Conservation (phyloP, 1,284 basidiomycete genomes). For the Leccinum solheimii region DNA sequence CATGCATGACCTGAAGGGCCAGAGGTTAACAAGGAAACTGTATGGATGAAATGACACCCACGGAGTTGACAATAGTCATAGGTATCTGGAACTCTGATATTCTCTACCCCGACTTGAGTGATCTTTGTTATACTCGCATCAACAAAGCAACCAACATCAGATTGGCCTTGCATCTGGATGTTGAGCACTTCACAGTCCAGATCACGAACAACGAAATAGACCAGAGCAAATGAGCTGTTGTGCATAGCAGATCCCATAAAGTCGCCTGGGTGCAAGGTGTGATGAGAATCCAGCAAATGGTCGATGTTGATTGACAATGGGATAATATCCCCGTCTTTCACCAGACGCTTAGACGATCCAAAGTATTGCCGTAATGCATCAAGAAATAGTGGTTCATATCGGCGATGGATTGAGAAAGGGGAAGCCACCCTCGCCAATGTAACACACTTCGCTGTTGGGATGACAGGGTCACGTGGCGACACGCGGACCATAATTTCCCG, state of each 20-base stretch:
- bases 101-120: constrained; percentile 77
- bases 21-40: constrained; percentile 7
- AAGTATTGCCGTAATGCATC: constrained; percentile 73
- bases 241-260: constrained; percentile 1
- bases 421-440: constrained; percentile 86
- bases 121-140: constrained; percentile 75
- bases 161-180: constrained; percentile 36
- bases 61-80: constrained; percentile 55
- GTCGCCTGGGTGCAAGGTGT: constrained; percentile 8
- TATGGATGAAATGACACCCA: constrained; percentile 29
- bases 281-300: constrained; percentile 30
- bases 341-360: constrained; percentile 54
- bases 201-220: constrained; percentile 81
- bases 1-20: constrained; percentile 11
- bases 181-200: constrained; percentile 63
- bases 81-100: constrained; percentile 64
- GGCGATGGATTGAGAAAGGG: constrained; percentile 71
- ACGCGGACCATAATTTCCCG: constrained; percentile 36
- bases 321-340: constrained; percentile 83
- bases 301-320: constrained; percentile 69
- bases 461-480: constrained; percentile 41
- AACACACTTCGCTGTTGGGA: constrained; percentile 74
- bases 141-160: constrained; percentile 83
- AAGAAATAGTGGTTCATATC: constrained; percentile 73
- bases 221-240: constrained; percentile 40